These are phyloP conservation scores for Oenanthe javanica DNA, from an alignment of 140 eudicot genomes.

Conservation along the genomic window DNA sequence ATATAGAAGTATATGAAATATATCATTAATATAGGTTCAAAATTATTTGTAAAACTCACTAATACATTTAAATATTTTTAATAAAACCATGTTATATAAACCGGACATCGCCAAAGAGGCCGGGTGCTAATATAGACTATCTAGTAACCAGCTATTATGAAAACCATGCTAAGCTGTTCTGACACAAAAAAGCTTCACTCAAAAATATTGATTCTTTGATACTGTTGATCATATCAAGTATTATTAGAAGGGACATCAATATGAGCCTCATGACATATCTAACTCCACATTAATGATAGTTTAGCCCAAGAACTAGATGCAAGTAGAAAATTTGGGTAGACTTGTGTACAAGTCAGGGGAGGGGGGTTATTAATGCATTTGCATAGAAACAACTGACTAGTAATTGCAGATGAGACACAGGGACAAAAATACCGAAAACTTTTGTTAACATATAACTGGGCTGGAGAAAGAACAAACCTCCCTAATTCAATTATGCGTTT, in stretches of 20 bases:
- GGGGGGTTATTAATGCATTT: not conserved
- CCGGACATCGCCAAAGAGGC: too few species aligned
- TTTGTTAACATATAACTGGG: not conserved
- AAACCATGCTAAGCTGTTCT: not conserved
- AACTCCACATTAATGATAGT: not conserved
- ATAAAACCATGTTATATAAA: too few species aligned
- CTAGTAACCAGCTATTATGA: not conserved
- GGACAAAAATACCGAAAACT: not conserved
- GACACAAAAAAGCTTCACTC: not conserved
- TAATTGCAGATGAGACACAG: not conserved
- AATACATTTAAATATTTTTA: too few species aligned
- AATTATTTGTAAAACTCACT: too few species aligned
- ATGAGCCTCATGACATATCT: not conserved
- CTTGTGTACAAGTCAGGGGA: not conserved
- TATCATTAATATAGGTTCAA: too few species aligned
- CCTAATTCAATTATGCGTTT: conserved; percentile 66
- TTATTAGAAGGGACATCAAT: not conserved
- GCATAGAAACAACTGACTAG: not conserved
- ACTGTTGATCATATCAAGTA: not conserved
- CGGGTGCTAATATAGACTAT: too few species aligned
- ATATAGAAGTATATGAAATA: too few species aligned
- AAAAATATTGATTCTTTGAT: too few species aligned
- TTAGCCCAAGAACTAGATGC: not conserved
- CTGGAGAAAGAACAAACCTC: conserved; percentile 38
- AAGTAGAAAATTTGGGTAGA: not conserved